Evolutionary conservation across 148 eudicot species (phyloP), one percentile per base, ranked within the genome.

Genomic region (Camellia japonica): DNA sequence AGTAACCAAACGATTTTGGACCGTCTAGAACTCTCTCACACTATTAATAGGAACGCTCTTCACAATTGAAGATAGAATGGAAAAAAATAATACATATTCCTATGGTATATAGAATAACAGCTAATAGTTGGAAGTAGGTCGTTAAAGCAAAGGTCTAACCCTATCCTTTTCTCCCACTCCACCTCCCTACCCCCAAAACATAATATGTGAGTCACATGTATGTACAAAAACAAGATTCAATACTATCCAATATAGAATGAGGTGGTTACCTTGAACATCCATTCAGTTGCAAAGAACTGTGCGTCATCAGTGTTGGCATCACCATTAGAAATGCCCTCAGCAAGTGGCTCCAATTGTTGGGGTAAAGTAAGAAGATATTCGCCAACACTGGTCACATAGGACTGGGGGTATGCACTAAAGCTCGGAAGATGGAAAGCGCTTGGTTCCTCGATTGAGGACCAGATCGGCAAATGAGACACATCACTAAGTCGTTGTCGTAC

Each of bases 301-400:
- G 97, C 93, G 43, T 95, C 98, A 52, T 95, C 97, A 30, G 90
- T 88, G 86, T 90, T 93, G 60, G 89, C 82, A 81, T 95, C 97
- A 84, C 85, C 88, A 77, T 79, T 84, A 56, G 99, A 88, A 76
- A 93, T 92, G 65, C 94, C 94, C 81, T 95, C 99, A 59, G 90
- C 97, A 85, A 95, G 99, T 67, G 99, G 97, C 87, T 93, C 97
- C 83, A 95, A 78, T 75, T 95, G 97, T 81, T 95, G 97, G 76
- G 99, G 99, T 77, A 95, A 83, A 71, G 99, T 95, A 71, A 95
- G 97, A 84, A 95, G 99, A 88, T 95, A 95, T 85, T 95, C 99
- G 54, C 97, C 99, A 61, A 93, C 94, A 74, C 90, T 89, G 43
- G 97, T 95, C 78, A 93, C 91, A 79, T 92, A 92, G 15, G 93